Conservation (phyloP, 1,284 basidiomycete genomes). For the Ustilago loliicola region DNA sequence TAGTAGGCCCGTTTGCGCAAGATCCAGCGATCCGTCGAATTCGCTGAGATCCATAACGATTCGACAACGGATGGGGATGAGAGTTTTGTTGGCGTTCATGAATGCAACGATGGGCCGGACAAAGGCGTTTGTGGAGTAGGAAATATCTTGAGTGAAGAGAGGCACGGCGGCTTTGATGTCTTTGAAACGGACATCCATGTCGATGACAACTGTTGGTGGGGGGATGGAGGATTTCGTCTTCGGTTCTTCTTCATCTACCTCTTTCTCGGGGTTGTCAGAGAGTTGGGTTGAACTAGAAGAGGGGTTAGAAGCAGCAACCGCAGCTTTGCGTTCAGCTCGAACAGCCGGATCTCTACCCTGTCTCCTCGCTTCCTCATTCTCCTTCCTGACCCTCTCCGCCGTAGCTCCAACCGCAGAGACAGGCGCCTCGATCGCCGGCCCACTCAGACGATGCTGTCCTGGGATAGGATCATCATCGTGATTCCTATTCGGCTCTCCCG, state of each 20-base stretch:
- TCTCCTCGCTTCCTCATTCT: constrained; percentile 50
- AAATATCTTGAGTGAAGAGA: constrained; percentile 73
- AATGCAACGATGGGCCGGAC: constrained; percentile 97
- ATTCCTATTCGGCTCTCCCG: constrained; percentile 39
- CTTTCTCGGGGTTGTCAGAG: constrained; percentile 20
- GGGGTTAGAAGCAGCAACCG: not conserved
- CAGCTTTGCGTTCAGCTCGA: constrained; percentile 15
- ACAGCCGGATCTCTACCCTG: constrained; percentile 28
- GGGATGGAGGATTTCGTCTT: constrained; percentile 37
- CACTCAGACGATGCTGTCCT: constrained; percentile 86
- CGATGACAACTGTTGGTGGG: constrained; percentile 77
- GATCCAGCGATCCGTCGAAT: constrained; percentile 69
- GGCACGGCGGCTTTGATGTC: constrained; percentile 97
- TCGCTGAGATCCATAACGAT: constrained; percentile 69
- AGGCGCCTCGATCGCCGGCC: constrained; percentile 86
- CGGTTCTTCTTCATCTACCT: not conserved
- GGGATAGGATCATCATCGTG: constrained; percentile 77
- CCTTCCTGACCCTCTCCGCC: constrained; percentile 59
- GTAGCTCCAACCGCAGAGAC: constrained; percentile 67
- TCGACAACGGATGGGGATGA: constrained; percentile 66
- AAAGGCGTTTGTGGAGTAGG: constrained; percentile 93
- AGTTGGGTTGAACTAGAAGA: not conserved
- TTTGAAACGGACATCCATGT: constrained; percentile 93
- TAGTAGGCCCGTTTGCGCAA: constrained; percentile 67
- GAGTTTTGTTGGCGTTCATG: constrained; percentile 74